Percentiles rank a stretch among this genome's conserved stretches.
phyloP scores from a whole-genome alignment of 805 yeast genomes.

The Yarrowia porcina region DNA sequence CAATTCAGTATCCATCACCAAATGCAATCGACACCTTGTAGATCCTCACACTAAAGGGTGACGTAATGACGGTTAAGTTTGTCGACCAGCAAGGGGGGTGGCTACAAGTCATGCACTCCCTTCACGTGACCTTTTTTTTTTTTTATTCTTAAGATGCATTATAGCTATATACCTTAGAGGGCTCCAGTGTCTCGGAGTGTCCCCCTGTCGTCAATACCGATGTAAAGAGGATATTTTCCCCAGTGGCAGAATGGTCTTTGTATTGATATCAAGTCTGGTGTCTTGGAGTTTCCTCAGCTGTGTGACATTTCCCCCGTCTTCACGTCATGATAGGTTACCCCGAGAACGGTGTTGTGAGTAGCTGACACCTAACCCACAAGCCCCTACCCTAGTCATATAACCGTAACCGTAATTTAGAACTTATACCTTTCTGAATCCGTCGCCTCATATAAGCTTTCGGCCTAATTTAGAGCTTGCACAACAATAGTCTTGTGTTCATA shows the following conservation, averaged over 20 bases:
- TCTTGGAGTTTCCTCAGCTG: not conserved
- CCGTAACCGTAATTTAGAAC: not conserved
- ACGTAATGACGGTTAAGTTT: constrained; percentile 1
- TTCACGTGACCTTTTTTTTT: constrained; percentile 13
- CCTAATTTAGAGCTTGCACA: constrained; percentile 13
- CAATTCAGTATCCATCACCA: not conserved
- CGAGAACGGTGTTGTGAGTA: not conserved
- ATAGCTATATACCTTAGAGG: too few species aligned
- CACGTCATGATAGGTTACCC: not conserved
- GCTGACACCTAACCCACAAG: not conserved
- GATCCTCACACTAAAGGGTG: constrained; percentile 1
- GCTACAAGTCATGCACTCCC: not conserved
- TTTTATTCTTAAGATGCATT: too few species aligned
- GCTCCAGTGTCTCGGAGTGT: not conserved
- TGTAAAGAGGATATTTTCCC: not conserved
- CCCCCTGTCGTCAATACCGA: not conserved
- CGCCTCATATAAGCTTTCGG: not conserved
- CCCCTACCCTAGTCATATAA: constrained; percentile 1
- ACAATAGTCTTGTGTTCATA: constrained; percentile 1
- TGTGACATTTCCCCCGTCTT: not conserved
- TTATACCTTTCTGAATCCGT: not conserved
- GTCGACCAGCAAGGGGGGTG: not conserved
- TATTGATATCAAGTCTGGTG: too few species aligned
- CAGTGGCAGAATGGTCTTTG: too few species aligned
- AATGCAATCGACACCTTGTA: constrained; percentile 10